Evolutionary conservation across 139 green algal species (phyloP).

Genomic region (Spirogloea muscicola): DNA sequence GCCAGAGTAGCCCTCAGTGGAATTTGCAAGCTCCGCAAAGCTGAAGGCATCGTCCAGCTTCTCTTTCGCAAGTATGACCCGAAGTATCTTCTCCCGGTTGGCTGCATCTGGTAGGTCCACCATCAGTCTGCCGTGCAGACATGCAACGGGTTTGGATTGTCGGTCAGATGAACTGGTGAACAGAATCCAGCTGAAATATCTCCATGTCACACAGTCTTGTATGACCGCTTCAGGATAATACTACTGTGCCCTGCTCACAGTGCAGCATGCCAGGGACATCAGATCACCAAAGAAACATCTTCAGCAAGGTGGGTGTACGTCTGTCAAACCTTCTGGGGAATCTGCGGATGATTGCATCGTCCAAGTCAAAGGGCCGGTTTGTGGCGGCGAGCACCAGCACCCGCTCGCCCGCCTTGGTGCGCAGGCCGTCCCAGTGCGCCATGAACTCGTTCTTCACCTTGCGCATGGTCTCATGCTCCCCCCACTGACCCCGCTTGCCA

Average conservation of each 20-base stretch:
- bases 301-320: too few species aligned
- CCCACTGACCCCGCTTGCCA: constrained; percentile 27
- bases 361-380: constrained; percentile 69
- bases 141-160: too few species aligned
- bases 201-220: too few species aligned
- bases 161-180: too few species aligned
- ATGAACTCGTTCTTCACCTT: constrained; percentile 77
- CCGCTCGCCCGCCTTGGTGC: constrained; percentile 55
- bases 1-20: constrained; percentile 49
- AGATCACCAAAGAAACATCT: too few species aligned
- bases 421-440: constrained; percentile 64
- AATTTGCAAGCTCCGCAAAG: constrained; percentile 18
- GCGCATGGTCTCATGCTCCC: constrained; percentile 67
- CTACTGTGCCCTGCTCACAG: too few species aligned
- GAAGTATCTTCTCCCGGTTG: constrained; percentile 58
- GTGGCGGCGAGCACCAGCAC: constrained; percentile 68
- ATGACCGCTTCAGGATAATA: too few species aligned
- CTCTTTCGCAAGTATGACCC: constrained; percentile 28
- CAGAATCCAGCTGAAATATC: too few species aligned
- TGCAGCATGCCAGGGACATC: too few species aligned
- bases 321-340: constrained; percentile 51
- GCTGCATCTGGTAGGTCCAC: constrained; percentile 60
- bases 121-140: constrained; percentile 49
- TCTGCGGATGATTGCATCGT: constrained; percentile 66
- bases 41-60: constrained; percentile 27